Evolutionary conservation across 768 basidiomycete species (phyloP).

Genomic region (Paxillus rubicundulus): DNA sequence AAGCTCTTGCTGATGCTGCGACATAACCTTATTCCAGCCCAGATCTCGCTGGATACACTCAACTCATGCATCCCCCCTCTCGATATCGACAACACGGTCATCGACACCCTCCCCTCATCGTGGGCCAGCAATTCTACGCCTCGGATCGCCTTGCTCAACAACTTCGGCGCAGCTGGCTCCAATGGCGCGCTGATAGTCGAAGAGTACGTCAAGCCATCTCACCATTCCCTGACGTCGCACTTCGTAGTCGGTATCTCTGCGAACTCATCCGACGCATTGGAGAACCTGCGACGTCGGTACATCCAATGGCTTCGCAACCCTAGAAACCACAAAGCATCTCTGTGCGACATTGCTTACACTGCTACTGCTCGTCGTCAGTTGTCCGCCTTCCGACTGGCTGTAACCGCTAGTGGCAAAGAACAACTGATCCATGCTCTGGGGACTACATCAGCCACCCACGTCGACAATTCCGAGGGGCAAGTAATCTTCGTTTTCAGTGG

Average conservation of each 20-base stretch:
- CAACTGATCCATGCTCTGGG: constrained; percentile 49
- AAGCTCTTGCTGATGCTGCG: constrained; percentile 70
- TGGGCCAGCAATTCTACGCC: constrained; percentile 44
- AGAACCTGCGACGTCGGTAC: constrained; percentile 46
- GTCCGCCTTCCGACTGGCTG: constrained; percentile 51
- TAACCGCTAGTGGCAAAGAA: constrained; percentile 40
- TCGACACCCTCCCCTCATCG: constrained; percentile 36
- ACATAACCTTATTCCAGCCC: constrained; percentile 52
- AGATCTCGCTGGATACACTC: constrained; percentile 54
- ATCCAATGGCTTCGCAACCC: constrained; percentile 45
- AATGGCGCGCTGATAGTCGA: constrained; percentile 63
- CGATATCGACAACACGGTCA: constrained; percentile 46
- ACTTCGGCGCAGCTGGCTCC: constrained; percentile 75
- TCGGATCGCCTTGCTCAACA: constrained; percentile 63
- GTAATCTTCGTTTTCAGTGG: constrained; percentile 72
- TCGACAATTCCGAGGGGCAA: constrained; percentile 26
- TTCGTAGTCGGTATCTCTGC: constrained; percentile 64
- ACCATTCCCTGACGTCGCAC: constrained; percentile 6
- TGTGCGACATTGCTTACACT: constrained; percentile 63
- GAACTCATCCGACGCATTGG: constrained; percentile 47
- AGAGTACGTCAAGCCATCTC: constrained; percentile 37
- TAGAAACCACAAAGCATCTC: constrained; percentile 19
- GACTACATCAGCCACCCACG: constrained; percentile 32
- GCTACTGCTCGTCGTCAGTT: constrained; percentile 63
- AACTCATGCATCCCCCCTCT: constrained; percentile 56